phyloP scores from a whole-genome alignment of 352 stramenopile genomes.

The Phytophthora kernoviae region DNA sequence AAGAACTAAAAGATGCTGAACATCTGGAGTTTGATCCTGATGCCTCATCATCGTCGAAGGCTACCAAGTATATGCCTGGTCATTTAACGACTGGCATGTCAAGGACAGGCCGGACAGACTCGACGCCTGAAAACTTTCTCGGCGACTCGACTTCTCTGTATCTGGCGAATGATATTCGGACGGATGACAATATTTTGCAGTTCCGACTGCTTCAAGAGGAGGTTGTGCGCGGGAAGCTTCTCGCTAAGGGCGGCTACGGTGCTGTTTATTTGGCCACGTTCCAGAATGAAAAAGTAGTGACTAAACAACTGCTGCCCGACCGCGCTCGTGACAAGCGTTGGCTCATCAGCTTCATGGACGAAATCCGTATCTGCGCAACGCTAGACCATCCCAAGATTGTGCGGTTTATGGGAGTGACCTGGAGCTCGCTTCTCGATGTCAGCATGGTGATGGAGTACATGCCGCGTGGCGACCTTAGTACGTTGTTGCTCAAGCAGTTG shows the following conservation, averaged over 20 bases:
- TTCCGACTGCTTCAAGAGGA: conserved; percentile 56
- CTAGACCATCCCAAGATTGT: conserved; percentile 57
- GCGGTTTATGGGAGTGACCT: conserved; percentile 54
- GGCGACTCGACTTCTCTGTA: conserved; percentile 25
- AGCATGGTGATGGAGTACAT: conserved; percentile 61
- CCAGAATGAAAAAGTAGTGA: conserved; percentile 44
- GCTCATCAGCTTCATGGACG: conserved; percentile 43
- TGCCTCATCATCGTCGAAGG: conserved; percentile 28
- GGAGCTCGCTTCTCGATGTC: conserved; percentile 59
- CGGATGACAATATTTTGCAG: conserved; percentile 58
- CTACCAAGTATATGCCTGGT: conserved; percentile 30
- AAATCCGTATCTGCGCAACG: conserved; percentile 47
- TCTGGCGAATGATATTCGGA: conserved; percentile 67
- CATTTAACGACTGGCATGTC: conserved; percentile 27
- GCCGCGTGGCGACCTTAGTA: conserved; percentile 46
- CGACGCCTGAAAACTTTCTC: conserved; percentile 18
- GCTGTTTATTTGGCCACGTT: conserved; percentile 60
- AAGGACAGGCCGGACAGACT: conserved; percentile 29
- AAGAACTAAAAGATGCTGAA: conserved; percentile 33
- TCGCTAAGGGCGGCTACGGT: conserved; percentile 66
- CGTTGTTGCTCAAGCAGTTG: conserved; percentile 37
- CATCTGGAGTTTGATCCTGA: conserved; percentile 27
- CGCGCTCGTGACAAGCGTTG: conserved; percentile 36
- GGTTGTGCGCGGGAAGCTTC: conserved; percentile 40
- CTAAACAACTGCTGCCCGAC: conserved; percentile 52